Evolutionary conservation across 352 stramenopile genomes (phyloP).

Genomic region (Phytopythium litorale): DNA sequence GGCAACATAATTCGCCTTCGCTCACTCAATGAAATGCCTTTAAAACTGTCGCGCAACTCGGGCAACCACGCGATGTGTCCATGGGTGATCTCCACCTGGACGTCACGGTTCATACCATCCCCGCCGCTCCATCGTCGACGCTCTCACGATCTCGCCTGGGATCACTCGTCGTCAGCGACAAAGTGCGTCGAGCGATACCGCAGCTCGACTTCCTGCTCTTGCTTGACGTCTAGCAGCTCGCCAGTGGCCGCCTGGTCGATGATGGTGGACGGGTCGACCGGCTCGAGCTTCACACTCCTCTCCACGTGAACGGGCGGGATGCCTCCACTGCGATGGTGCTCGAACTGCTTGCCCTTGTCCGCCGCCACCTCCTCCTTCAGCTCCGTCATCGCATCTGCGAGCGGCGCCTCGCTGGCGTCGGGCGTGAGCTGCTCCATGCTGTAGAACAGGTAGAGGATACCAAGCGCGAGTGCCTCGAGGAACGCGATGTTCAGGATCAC

Average conservation of each 20-base stretch:
- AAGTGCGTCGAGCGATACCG: conserved; percentile 1
- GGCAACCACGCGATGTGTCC: too few species aligned
- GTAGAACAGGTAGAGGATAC: conserved; percentile 69
- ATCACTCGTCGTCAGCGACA: background rate
- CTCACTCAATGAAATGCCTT: too few species aligned
- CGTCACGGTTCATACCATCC: too few species aligned
- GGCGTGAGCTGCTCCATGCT: conserved; percentile 34
- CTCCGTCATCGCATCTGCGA: conserved; percentile 10
- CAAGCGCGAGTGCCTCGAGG: conserved; percentile 54
- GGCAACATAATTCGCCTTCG: too few species aligned
- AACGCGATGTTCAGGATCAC: conserved; percentile 81
- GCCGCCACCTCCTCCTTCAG: conserved; percentile 14
- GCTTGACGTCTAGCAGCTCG: conserved; percentile 22
- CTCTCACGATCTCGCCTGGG: too few species aligned
- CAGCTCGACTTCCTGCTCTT: conserved; percentile 23
- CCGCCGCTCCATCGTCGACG: too few species aligned
- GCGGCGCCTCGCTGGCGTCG: conserved; percentile 14
- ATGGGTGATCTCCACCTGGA: too few species aligned
- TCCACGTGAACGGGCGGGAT: conserved; percentile 33
- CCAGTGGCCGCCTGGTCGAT: conserved; percentile 18
- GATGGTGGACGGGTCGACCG: conserved; percentile 17
- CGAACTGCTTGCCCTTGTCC: conserved; percentile 10
- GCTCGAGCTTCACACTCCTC: conserved; percentile 35
- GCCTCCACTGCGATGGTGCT: conserved; percentile 15
- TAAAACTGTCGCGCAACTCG: too few species aligned